Conservation (phyloP, 441 rosid genomes). For the Dalechampia spathulata region DNA sequence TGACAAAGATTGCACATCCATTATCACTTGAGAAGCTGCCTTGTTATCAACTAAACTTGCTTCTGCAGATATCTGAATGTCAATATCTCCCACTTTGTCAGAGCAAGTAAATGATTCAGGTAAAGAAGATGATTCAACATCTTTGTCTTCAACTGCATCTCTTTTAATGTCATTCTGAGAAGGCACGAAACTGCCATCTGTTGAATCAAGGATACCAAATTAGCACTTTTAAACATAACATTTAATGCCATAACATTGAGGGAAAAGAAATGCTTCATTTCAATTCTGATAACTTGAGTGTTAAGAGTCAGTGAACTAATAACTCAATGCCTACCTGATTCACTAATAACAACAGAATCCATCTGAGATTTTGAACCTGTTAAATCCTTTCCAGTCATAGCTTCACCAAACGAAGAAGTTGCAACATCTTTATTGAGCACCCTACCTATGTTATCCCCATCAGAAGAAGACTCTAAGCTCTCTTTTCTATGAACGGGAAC, state of each 20-base stretch:
- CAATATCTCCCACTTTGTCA: constrained; percentile 23
- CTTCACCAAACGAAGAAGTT: constrained; percentile 20
- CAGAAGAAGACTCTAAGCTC: constrained; percentile 27
- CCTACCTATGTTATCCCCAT: constrained; percentile 18
- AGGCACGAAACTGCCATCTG: constrained; percentile 20
- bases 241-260: constrained; percentile 2
- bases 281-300: constrained; percentile 3
- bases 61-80: constrained; percentile 16
- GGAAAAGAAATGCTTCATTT: constrained; percentile 7
- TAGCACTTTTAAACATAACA: constrained; percentile 14
- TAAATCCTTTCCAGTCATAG: constrained; percentile 23
- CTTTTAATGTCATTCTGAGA: constrained; percentile 14
- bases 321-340: constrained; percentile 36
- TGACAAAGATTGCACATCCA: too few relatives aligned
- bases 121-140: constrained; percentile 26
- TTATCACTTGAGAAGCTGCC: constrained; percentile 24
- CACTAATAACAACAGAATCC: too few relatives aligned
- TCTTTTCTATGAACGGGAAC: constrained; percentile 19
- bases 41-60: constrained; percentile 25
- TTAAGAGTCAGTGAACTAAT: constrained; percentile 12
- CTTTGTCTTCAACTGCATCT: constrained; percentile 26
- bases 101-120: too few relatives aligned
- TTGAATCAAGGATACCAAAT: constrained; percentile 15
- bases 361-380: too few relatives aligned
- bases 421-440: constrained; percentile 19